Base-by-base conservation (phyloP, 331 rosid species). In the Acacia pycnantha region DNA sequence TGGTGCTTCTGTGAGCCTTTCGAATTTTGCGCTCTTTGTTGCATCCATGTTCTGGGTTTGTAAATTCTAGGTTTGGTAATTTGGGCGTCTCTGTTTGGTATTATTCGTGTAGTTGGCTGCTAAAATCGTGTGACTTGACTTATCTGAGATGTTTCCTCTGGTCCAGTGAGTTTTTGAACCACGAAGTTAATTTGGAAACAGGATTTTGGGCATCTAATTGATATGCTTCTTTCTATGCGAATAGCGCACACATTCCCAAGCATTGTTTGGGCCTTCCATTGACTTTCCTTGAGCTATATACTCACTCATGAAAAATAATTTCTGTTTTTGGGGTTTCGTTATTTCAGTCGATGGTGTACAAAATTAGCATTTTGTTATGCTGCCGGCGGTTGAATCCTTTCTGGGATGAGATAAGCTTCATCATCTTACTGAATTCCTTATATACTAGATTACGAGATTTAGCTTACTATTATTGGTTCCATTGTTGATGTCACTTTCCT, bases 211-310 rank as follows among this genome's bases (percentile, higher is more conserved):
- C 18, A 29, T 66, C 21, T 64, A 58, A 70, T 58, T 21, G 64
- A 67, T 47, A 64, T 48, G 35, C 48, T 73, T 79, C 76, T 27
- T 66, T 16, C 24, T 69, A 26, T 29, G 43, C 58, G 24, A 59
- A 73, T 59, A 22, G 31, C 37, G 40, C 15, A 19, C 27, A 24
- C 27, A 48, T 51, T 33, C 11, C 44, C 44, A 31, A 31, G 12
- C 14, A 71, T 71, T 26, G 54, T 73, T 73, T 72, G 43, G 19
- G 77, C 9, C 73, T 51, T 78, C 9, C 69, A 65, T 65, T 66
- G 6, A 66, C 44, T 27, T 19, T 77, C 24, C 83, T 10, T 46
- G 41, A 67, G 26, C 41, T 78, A 40, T 78, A 40, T 64, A 27
- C 70, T 64, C 35, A 16, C 18, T 77, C 61, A 21, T 29, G 70